Evolutionary conservation across 2,329 filamentous ascomycete species (phyloP).

Genomic region (Trichoderma atrobrunneum): DNA sequence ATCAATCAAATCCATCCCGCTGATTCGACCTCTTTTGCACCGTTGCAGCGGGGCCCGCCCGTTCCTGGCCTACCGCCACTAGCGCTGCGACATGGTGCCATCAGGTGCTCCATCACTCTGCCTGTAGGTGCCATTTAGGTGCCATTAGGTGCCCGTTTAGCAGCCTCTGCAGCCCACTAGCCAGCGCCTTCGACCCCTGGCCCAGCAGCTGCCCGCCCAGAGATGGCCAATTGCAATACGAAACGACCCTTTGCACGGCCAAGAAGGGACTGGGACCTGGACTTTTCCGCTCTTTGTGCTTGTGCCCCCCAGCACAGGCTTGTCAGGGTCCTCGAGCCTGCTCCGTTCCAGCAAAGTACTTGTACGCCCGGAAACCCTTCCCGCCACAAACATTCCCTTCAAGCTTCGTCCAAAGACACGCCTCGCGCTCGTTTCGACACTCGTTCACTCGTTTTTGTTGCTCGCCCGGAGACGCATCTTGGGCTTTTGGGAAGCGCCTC

Average conservation of each 20-base stretch:
- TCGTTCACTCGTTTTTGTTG: not conserved
- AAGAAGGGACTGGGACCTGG: not conserved
- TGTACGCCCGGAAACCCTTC: not conserved
- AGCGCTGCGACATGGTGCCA: slow-evolving; percentile 15
- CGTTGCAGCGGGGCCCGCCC: slow-evolving; percentile 15
- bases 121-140: not conserved
- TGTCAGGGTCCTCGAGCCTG: not conserved
- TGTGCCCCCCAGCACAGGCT: not conserved
- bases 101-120: not conserved
- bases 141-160: not conserved
- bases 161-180: not conserved
- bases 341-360: not conserved
- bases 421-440: slow-evolving; percentile 13
- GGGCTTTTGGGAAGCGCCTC: slow-evolving; percentile 2
- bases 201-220: not conserved
- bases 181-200: slow-evolving; percentile 1
- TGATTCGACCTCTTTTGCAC: not conserved
- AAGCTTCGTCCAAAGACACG: not conserved
- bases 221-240: slow-evolving; percentile 3
- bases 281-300: not conserved
- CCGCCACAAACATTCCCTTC: not conserved
- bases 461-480: not conserved
- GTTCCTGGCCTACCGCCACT: slow-evolving; percentile 19
- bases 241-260: not conserved
- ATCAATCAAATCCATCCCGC: not conserved